Conservation (phyloP, 495 filamentous ascomycete species). For the Cercophora sp. region DNA sequence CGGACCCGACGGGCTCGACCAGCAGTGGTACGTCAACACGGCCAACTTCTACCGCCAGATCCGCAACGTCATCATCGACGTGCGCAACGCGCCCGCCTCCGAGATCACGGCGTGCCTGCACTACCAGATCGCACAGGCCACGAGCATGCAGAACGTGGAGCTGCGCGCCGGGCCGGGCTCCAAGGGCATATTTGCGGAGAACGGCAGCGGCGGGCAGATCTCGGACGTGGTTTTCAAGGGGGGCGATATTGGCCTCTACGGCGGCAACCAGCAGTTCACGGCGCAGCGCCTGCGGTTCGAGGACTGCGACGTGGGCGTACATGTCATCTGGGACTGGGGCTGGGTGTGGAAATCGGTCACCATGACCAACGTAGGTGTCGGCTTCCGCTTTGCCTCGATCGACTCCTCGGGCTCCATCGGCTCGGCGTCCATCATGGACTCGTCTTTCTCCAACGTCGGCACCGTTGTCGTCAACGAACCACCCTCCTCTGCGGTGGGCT, state of each 20-base stretch:
- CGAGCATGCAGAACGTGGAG: constrained; percentile 77
- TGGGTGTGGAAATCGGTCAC: constrained; percentile 73
- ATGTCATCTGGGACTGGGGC: constrained; percentile 83
- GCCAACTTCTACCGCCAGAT: constrained; percentile 78
- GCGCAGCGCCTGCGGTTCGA: constrained; percentile 60
- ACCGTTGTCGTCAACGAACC: constrained; percentile 59
- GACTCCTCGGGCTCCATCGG: constrained; percentile 58
- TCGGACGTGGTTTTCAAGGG: constrained; percentile 74
- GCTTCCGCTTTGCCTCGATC: constrained; percentile 61
- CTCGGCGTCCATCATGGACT: constrained; percentile 72
- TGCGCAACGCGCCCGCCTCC: constrained; percentile 55
- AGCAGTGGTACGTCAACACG: constrained; percentile 1
- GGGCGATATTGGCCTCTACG: constrained; percentile 67
- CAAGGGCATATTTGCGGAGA: constrained; percentile 86
- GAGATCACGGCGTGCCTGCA: constrained; percentile 69
- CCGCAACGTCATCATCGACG: constrained; percentile 86
- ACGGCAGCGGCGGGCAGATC: constrained; percentile 79
- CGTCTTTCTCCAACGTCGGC: constrained; percentile 54
- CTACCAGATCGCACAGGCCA: constrained; percentile 94
- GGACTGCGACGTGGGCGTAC: constrained; percentile 73
- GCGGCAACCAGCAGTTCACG: constrained; percentile 58
- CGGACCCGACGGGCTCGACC: neutral
- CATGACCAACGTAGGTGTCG: constrained; percentile 68
- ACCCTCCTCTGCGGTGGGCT: constrained; percentile 55
- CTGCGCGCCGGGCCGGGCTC: constrained; percentile 39